Base-by-base conservation (phyloP, 192 early-diverging fungal species). In the Coemansia sp. region DNA sequence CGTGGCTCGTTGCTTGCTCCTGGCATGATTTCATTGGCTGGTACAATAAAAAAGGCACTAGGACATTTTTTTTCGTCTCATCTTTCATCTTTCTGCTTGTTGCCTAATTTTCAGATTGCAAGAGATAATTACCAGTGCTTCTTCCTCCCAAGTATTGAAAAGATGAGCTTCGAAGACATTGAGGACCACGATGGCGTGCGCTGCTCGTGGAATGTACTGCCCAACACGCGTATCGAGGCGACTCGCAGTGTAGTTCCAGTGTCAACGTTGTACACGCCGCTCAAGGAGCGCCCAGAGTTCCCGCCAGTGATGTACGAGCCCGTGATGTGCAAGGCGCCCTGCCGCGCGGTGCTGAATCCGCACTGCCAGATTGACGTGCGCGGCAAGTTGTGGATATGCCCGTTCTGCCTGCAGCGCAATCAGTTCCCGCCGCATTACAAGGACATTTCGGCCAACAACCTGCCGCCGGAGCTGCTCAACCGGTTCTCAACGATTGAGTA, bases 341-440 rank as follows among this genome's bases (percentile, higher is more conserved):
- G 97, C 70, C 83, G 93, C 24, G 97, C 93, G 22, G 90, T 99
- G 60, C 84, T 99, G 40, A 99, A 98, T 70, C 97, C 97, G 53
- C 96, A 94, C 82, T 98, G 97, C 72, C 95, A 97, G 83, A 93
- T 98, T 63, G 97, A 99, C 76, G 87, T 95, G 18, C 93, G 93
- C 34, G 90, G 87, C 10, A 94, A 94, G 76, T 83, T 98, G 27
- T 99, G 97, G 97, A 95, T 96, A 59, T 99, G 97, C 65, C 93
- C 97, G n/a, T 95, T 99, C 76, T 98, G 97, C 67, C 76, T 97
- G 70, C 90, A 93, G 68, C 88, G 97, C 39, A 99, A 98, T 78
- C 91, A 92, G 67, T 91, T 99, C 67, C 95, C 97, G 22, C 90
- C 94, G 65, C 95, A 99, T 62, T 99, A 99, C 72, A 88, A 90